These are phyloP conservation scores for Rhodotorula sp. DNA, from an alignment of 1,284 basidiomycete species.

Conservation along the genomic window DNA sequence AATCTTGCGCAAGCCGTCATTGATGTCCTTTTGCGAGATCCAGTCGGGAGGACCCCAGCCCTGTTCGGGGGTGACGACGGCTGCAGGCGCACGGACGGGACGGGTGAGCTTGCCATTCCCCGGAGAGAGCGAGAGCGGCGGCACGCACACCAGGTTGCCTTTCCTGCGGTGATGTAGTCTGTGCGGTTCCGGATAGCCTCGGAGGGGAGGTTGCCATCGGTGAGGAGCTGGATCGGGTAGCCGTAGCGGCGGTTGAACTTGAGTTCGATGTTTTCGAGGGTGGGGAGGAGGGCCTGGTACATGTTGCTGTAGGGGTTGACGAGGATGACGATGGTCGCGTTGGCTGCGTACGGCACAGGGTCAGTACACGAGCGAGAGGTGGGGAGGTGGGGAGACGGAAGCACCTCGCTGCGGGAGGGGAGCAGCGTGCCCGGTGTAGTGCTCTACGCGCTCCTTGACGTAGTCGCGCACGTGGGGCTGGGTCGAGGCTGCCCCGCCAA, in stretches of 20 bases:
- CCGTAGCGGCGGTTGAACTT: slow-evolving; percentile 16
- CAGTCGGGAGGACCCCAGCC: slow-evolving; percentile 16
- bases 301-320: slow-evolving; percentile 14
- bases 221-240: slow-evolving; percentile 26
- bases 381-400: background rate
- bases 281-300: slow-evolving; percentile 7
- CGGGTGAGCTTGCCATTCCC: too few relatives aligned
- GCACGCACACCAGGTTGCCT: slow-evolving; percentile 14
- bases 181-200: slow-evolving; percentile 3
- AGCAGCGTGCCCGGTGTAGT: background rate
- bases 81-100: too few relatives aligned
- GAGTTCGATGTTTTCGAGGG: slow-evolving; percentile 15
- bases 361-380: background rate
- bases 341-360: background rate
- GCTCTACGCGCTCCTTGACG: background rate
- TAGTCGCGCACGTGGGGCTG: background rate
- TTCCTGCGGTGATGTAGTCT: slow-evolving; percentile 3
- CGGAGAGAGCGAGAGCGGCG: too few relatives aligned
- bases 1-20: background rate
- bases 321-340: slow-evolving; percentile 21
- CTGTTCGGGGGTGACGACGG: slow-evolving; percentile 10
- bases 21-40: background rate
- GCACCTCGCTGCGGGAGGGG: background rate
- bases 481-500: background rate
- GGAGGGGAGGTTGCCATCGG: slow-evolving; percentile 16